These are phyloP conservation scores for Anisodus tanguticus DNA, from an alignment of 257 asterid species.

Conservation along the genomic window DNA sequence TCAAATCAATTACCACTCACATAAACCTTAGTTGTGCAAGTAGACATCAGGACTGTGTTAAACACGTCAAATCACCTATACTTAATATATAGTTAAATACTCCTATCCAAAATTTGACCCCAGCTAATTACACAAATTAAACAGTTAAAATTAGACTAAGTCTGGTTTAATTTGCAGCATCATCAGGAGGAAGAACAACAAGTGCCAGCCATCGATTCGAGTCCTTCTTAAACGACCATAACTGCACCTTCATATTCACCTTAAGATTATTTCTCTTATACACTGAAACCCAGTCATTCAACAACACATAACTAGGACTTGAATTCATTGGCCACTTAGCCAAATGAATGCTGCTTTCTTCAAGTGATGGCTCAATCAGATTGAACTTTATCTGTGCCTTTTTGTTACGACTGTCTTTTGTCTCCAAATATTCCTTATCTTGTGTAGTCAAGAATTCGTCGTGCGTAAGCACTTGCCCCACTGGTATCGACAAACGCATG, in stretches of 20 bases:
- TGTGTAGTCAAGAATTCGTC: background rate
- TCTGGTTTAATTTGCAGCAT: background rate
- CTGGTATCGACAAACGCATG: background rate
- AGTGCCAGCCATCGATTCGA: slow-evolving; percentile 12
- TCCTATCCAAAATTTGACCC: too few species aligned
- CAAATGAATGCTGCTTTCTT: background rate
- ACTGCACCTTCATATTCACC: background rate
- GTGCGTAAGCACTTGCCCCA: background rate
- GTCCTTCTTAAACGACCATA: background rate
- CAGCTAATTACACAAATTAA: too few species aligned
- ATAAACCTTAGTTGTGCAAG: too few species aligned
- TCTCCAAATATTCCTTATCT: background rate
- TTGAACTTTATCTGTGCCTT: background rate
- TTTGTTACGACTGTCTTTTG: background rate
- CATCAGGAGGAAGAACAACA: background rate
- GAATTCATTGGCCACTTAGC: background rate
- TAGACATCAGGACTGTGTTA: too few species aligned
- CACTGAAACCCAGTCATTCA: slow-evolving; percentile 8
- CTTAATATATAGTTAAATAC: too few species aligned
- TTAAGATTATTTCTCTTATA: background rate
- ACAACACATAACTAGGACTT: background rate
- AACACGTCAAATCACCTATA: too few species aligned
- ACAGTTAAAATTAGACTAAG: too few species aligned
- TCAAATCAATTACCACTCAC: too few species aligned
- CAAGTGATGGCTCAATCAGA: slow-evolving; percentile 16